phyloP scores from a whole-genome alignment of 192 early-diverging fungal species.

The Mortierella claussenii region DNA sequence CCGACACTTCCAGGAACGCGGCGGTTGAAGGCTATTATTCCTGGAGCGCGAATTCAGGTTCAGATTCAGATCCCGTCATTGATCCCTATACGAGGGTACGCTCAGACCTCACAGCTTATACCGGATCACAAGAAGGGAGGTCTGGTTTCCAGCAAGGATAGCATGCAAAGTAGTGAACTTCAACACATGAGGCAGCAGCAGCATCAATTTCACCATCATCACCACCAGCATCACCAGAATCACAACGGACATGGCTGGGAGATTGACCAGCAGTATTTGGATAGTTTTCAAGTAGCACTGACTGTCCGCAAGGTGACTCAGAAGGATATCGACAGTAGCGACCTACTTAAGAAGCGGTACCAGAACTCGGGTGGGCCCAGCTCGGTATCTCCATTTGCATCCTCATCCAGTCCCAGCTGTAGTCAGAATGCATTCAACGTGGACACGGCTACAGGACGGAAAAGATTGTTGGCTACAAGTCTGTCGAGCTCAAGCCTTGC shows the following conservation, averaged over 20 bases:
- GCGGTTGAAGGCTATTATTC: constrained; percentile 46
- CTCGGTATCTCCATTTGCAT: constrained; percentile 12
- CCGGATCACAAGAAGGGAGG: constrained; percentile 40
- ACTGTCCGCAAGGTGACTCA: constrained; percentile 42
- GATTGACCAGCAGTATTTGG: constrained; percentile 11
- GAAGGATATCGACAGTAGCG: constrained; percentile 16
- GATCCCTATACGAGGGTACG: constrained; percentile 42
- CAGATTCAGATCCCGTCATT: constrained; percentile 42
- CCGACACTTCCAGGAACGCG: constrained; percentile 36
- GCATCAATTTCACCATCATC: too few species aligned
- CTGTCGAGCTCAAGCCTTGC: too few species aligned
- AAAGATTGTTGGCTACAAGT: too few species aligned
- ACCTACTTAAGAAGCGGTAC: constrained; percentile 9
- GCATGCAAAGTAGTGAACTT: background rate
- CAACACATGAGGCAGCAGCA: too few species aligned
- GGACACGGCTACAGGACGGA: too few species aligned
- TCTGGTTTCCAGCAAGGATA: constrained; percentile 24
- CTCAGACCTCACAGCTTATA: constrained; percentile 33
- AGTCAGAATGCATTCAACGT: too few species aligned
- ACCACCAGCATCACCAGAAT: background rate
- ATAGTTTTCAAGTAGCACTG: constrained; percentile 46
- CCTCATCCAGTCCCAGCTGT: too few species aligned
- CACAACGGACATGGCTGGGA: constrained; percentile 5
- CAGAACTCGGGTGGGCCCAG: background rate
- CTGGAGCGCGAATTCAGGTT: constrained; percentile 45